A percentile compares a stretch with the other conserved stretches of the same genome.
These are phyloP conservation scores for Dryadomyces sulphureus DNA, from an alignment of 2,329 filamentous ascomycete genomes.

Conservation along the genomic window DNA sequence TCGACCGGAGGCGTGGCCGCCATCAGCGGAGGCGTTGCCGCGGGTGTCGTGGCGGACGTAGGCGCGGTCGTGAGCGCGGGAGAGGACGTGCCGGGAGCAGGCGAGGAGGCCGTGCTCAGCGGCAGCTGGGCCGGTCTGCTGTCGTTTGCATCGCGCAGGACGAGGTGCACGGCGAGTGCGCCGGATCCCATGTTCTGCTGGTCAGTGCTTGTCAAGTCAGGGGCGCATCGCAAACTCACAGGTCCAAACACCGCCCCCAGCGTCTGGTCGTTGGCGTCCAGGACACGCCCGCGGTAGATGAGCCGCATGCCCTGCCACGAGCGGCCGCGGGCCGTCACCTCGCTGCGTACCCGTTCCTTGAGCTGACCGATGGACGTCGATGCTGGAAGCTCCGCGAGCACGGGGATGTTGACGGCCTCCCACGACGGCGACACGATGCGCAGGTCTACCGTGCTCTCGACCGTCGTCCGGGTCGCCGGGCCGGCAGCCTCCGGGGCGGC, in stretches of 20 bases:
- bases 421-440: constrained; percentile 8
- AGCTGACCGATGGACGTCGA: constrained; percentile 7
- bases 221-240: constrained; percentile 3
- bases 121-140: not conserved
- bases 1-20: not conserved
- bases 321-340: constrained; percentile 3
- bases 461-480: not conserved
- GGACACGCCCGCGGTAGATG: constrained; percentile 10
- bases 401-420: constrained; percentile 5
- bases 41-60: not conserved
- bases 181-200: constrained; percentile 1
- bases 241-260: constrained; percentile 8
- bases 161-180: constrained; percentile 3
- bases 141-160: constrained; percentile 1
- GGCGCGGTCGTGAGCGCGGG: not conserved
- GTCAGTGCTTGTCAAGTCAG: too few relatives aligned
- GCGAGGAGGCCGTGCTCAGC: not conserved
- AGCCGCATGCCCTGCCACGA: constrained; percentile 6
- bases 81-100: not conserved
- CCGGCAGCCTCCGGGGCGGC: not conserved
- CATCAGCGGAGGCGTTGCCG: not conserved
- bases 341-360: constrained; percentile 2
- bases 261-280: constrained; percentile 5
- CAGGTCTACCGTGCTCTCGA: constrained; percentile 2
- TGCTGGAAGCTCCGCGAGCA: constrained; percentile 1